Conservation (phyloP, 2,329 filamentous ascomycete species). For the Stenocarpella maydis region DNA sequence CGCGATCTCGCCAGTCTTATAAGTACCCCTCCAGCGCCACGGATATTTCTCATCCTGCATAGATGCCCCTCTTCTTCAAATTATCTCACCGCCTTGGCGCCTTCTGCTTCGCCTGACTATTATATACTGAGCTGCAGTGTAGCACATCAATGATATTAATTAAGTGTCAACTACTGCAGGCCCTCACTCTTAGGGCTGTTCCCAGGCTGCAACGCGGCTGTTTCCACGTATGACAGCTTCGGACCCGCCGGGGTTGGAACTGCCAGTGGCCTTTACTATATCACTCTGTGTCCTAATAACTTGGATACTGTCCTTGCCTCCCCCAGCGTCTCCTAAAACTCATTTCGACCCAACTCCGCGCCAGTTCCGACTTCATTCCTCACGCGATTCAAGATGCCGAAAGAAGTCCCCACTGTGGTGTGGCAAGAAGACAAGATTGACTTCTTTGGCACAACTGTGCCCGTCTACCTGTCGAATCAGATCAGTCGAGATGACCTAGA, state of each 20-base stretch:
- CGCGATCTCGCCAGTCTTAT: not conserved
- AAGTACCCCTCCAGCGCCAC: not conserved
- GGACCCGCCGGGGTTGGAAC: no score
- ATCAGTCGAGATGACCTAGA: not conserved
- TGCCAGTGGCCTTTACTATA: no score
- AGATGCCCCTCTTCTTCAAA: not conserved
- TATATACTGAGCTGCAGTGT: no score
- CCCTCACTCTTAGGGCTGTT: no score
- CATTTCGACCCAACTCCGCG: not conserved
- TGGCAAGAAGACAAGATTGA: not conserved
- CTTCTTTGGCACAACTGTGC: not conserved
- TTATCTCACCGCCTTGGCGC: not conserved
- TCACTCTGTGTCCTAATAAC: no score
- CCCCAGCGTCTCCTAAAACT: no score
- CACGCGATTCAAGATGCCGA: not conserved
- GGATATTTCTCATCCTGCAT: not conserved
- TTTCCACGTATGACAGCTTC: no score
- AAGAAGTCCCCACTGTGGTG: not conserved
- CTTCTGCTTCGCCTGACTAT: no score
- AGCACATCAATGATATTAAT: no score
- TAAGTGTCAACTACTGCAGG: no score
- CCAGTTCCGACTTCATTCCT: not conserved
- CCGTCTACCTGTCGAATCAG: not conserved
- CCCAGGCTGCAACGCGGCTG: no score
- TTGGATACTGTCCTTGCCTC: no score